A percentile compares a stretch with the other conserved stretches of the same genome.
phyloP scores from a whole-genome alignment of 179 eudicot species.

The Heliamphora pulchella region DNA sequence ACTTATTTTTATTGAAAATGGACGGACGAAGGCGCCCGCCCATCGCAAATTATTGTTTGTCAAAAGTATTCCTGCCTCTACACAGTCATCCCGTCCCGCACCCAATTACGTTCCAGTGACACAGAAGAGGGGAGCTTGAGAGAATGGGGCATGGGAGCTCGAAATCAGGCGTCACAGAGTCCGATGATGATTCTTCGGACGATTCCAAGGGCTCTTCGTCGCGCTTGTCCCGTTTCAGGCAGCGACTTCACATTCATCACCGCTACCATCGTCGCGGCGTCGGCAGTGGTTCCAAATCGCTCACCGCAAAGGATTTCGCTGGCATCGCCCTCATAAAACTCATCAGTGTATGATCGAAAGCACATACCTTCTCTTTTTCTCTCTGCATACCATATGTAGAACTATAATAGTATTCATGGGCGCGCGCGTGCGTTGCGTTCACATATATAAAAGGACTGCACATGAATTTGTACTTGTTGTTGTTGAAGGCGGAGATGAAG shows the following conservation, averaged over 20 bases:
- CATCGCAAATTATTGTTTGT: too few species aligned
- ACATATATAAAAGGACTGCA: background rate
- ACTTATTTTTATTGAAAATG: too few species aligned
- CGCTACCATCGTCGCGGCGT: constrained; percentile 25
- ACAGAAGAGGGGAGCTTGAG: too few species aligned
- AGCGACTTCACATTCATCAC: constrained; percentile 32
- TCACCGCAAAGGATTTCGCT: constrained; percentile 47
- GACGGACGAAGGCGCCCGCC: too few species aligned
- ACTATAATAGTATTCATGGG: background rate
- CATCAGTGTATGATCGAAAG: constrained; percentile 28
- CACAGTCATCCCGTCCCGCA: too few species aligned
- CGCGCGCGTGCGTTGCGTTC: background rate
- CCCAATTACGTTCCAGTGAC: too few species aligned
- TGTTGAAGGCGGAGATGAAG: constrained; percentile 74
- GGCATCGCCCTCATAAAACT: constrained; percentile 37
- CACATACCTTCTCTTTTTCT: background rate
- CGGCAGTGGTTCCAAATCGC: constrained; percentile 21
- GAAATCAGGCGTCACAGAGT: constrained; percentile 17
- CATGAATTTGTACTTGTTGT: background rate
- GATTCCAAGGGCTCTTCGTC: constrained; percentile 25
- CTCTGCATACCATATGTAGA: background rate
- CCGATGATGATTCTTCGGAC: constrained; percentile 16
- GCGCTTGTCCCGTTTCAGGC: constrained; percentile 30
- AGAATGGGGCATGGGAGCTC: constrained; percentile 58
- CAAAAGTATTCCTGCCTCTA: too few species aligned